phyloP scores from a whole-genome alignment of 2,329 filamentous ascomycete genomes.

The Penicillium vulpinum region DNA sequence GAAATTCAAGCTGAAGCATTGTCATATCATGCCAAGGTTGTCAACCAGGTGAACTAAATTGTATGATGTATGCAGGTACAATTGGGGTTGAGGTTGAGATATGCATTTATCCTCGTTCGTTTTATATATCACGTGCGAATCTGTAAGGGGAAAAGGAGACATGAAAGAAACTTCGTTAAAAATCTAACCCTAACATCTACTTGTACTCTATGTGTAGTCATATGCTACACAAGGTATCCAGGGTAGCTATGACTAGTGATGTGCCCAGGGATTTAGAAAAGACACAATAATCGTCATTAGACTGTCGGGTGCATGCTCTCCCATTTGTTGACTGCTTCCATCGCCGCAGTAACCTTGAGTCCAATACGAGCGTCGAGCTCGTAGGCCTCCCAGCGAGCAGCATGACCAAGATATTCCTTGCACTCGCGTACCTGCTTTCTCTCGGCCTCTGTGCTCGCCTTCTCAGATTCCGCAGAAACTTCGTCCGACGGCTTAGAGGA shows the following conservation, averaged over 20 bases:
- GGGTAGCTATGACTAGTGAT: neutral
- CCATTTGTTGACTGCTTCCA: conserved; percentile 48
- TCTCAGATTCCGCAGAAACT: neutral
- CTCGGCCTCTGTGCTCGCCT: conserved; percentile 26
- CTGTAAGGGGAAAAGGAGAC: neutral
- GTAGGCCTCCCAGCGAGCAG: conserved; percentile 61
- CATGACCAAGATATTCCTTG: conserved; percentile 57
- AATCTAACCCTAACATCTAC: conserved; percentile 2
- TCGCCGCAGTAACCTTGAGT: conserved; percentile 49
- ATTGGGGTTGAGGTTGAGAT: neutral
- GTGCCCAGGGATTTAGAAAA: neutral
- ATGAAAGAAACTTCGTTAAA: neutral
- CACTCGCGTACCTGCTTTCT: conserved; percentile 52
- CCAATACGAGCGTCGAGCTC: conserved; percentile 61
- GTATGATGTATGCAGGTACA: no score
- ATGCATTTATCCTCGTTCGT: neutral
- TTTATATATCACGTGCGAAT: neutral
- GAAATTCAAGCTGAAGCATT: neutral
- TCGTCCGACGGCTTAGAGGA: conserved; percentile 6
- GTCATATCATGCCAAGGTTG: neutral
- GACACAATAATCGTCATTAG: neutral
- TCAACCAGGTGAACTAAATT: neutral
- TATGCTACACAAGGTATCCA: neutral
- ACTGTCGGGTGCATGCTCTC: conserved; percentile 31
- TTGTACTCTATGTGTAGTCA: conserved; percentile 2